A percentile compares a stretch with the other conserved stretches of the same genome.
Conservation (phyloP, 306 rosid species). For the Vachellia pachyceras region DNA sequence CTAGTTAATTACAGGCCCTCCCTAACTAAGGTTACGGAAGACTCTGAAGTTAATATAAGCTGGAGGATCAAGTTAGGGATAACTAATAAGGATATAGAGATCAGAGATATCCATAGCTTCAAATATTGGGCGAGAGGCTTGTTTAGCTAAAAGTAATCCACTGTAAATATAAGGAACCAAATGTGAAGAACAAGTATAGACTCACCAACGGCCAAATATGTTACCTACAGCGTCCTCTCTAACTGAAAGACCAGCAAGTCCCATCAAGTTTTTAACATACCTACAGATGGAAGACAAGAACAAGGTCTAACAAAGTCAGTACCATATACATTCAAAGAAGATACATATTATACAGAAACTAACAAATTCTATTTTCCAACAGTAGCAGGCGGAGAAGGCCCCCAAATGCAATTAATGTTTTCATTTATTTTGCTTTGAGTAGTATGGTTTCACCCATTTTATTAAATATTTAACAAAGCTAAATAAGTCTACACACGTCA, state of each 20-base stretch:
- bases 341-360: neutral
- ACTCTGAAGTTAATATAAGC: constrained; percentile 28
- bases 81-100: neutral
- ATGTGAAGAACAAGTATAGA: constrained; percentile 26
- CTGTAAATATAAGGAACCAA: constrained; percentile 1
- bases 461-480: neutral
- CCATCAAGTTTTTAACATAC: constrained; percentile 81
- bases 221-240: constrained; percentile 97
- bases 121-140: neutral
- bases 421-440: neutral
- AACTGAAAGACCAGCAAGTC: constrained; percentile 80
- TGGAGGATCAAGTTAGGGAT: constrained; percentile 3
- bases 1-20: constrained; percentile 7
- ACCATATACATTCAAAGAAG: constrained; percentile 22
- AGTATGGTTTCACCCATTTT: neutral
- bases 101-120: neutral
- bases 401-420: neutral
- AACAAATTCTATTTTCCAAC: neutral
- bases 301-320: constrained; percentile 30
- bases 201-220: constrained; percentile 93
- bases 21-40: neutral
- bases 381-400: neutral
- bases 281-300: constrained; percentile 50
- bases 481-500: constrained; percentile 2
- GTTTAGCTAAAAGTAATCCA: constrained; percentile 4